phyloP scores from a whole-genome alignment of 495 filamentous ascomycete genomes.

The Talaromyces trachyspermus region DNA sequence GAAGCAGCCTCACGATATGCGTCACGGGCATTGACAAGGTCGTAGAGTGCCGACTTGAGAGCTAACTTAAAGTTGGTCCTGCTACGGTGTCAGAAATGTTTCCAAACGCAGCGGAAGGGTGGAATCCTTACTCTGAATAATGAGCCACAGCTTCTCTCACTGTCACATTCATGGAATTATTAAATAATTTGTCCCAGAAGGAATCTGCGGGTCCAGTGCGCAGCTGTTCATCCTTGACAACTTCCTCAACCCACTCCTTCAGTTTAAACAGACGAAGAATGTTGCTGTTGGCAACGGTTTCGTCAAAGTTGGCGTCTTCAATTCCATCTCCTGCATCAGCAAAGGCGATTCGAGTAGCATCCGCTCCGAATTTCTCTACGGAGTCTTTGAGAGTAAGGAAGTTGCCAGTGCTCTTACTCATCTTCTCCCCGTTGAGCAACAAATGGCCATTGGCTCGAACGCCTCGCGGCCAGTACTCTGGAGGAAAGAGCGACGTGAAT shows the following conservation, averaged over 20 bases:
- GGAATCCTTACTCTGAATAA: constrained; percentile 56
- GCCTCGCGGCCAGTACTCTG: constrained; percentile 76
- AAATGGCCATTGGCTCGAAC: constrained; percentile 88
- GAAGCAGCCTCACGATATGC: constrained; percentile 77
- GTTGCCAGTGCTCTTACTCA: constrained; percentile 92
- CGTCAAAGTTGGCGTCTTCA: constrained; percentile 95
- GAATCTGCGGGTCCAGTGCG: constrained; percentile 64
- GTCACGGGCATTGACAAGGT: constrained; percentile 79
- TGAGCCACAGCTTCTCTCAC: constrained; percentile 65
- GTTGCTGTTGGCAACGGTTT: constrained; percentile 83
- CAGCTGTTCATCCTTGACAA: constrained; percentile 61
- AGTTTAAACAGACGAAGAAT: constrained; percentile 81
- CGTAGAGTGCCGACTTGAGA: constrained; percentile 83
- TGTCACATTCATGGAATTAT: constrained; percentile 87
- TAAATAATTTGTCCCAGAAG: constrained; percentile 84
- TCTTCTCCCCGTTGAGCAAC: constrained; percentile 91
- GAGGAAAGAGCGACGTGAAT: constrained; percentile 82
- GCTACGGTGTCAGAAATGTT: constrained; percentile 23
- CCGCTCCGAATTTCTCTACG: constrained; percentile 87
- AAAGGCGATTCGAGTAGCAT: constrained; percentile 84
- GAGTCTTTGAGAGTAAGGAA: constrained; percentile 87
- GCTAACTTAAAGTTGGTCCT: constrained; percentile 83
- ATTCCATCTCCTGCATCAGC: constrained; percentile 94
- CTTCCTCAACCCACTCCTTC: constrained; percentile 88
- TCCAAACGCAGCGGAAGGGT: neutral